Percentiles rank a stretch among this genome's conserved stretches.
phyloP scores from a whole-genome alignment of 345 rosid species.

The Aethionema arabicum region DNA sequence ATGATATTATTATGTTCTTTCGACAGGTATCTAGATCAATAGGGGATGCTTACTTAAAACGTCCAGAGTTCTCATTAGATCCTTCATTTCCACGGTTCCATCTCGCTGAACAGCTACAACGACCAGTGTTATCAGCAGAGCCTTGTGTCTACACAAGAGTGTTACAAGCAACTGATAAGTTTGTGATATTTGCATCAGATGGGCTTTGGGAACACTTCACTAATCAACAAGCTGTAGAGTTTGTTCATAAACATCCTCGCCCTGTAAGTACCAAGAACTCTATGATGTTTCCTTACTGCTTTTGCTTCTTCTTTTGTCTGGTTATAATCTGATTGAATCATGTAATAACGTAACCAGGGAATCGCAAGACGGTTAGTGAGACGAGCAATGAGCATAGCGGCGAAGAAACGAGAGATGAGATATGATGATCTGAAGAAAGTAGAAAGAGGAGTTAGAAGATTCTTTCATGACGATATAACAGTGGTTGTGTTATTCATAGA shows the following conservation, averaged over 20 bases:
- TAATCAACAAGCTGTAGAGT: slow-evolving; percentile 86
- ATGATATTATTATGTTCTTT: slow-evolving; percentile 1
- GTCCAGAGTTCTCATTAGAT: slow-evolving; percentile 80
- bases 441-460: slow-evolving; percentile 61
- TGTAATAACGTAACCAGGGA: slow-evolving; percentile 47
- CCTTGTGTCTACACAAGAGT: slow-evolving; percentile 64
- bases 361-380: slow-evolving; percentile 70
- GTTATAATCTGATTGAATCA: background rate
- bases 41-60: slow-evolving; percentile 95
- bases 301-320: background rate
- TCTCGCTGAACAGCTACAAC: slow-evolving; percentile 65
- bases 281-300: background rate
- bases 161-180: slow-evolving; percentile 65
- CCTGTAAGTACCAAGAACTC: slow-evolving; percentile 46
- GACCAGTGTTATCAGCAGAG: slow-evolving; percentile 82
- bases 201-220: slow-evolving; percentile 89
- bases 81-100: slow-evolving; percentile 84
- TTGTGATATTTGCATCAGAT: slow-evolving; percentile 92
- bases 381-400: slow-evolving; percentile 70
- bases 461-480: slow-evolving; percentile 83
- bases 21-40: slow-evolving; percentile 87
- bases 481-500: slow-evolving; percentile 84
- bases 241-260: slow-evolving; percentile 63
- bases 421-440: slow-evolving; percentile 69
- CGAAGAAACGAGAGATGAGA: slow-evolving; percentile 64